These are phyloP conservation scores for Ophioceras dolichostomum DNA, from an alignment of 2,329 filamentous ascomycete species.

Conservation along the genomic window DNA sequence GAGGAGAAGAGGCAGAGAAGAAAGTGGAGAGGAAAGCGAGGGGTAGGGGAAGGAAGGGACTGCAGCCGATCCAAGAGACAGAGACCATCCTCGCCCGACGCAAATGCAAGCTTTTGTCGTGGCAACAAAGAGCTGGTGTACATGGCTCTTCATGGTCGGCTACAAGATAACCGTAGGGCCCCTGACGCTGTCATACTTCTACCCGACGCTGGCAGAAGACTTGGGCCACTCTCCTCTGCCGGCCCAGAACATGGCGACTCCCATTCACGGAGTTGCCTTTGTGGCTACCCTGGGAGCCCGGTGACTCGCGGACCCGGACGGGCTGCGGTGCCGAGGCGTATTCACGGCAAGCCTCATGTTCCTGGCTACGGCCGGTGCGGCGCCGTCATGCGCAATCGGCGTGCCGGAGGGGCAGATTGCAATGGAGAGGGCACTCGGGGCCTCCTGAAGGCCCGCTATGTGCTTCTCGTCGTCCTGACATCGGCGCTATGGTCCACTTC, in stretches of 20 bases:
- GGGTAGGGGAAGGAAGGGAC: too few relatives aligned
- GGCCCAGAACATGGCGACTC: conserved; percentile 38
- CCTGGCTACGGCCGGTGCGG: conserved; percentile 23
- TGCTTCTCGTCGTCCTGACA: conserved; percentile 41
- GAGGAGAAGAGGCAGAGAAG: too few relatives aligned
- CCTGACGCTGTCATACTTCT: conserved; percentile 39
- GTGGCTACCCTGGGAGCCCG: conserved; percentile 32
- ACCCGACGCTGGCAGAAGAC: conserved; percentile 36
- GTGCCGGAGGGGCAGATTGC: too few relatives aligned
- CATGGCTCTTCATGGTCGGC: conserved; percentile 25
- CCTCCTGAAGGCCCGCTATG: conserved; percentile 39
- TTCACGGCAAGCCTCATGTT: conserved; percentile 32
- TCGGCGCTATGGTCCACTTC: conserved; percentile 41
- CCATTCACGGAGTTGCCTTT: conserved; percentile 41
- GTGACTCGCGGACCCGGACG: conserved; percentile 32
- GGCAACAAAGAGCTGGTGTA: conserved; percentile 23
- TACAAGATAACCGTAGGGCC: conserved; percentile 28
- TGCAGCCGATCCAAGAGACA: too few relatives aligned
- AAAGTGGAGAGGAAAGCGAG: too few relatives aligned
- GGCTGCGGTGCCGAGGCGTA: conserved; percentile 31
- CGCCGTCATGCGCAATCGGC: conserved; percentile 32
- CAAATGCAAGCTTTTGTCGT: conserved; percentile 12
- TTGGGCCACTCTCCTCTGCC: conserved; percentile 32
- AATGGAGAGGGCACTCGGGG: too few relatives aligned
- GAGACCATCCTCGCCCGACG: conserved; percentile 33